A percentile compares a stretch with the other conserved stretches of the same genome.
Conservation (phyloP, 2,329 filamentous ascomycete genomes). For the Emergomyces pasteurianus region DNA sequence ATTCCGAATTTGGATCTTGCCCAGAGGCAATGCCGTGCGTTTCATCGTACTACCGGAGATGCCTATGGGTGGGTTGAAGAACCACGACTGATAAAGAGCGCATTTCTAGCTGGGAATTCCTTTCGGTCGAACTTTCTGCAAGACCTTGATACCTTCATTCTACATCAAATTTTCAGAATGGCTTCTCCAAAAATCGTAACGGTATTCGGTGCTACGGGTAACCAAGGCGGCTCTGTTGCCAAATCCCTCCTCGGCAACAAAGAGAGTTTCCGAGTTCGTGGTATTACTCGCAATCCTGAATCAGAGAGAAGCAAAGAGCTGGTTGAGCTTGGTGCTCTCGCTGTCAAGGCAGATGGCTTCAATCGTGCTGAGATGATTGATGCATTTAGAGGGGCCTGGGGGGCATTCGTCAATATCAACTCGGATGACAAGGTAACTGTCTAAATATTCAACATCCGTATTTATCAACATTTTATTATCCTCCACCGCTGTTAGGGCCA, state of each 20-base stretch:
- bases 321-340: conserved; percentile 13
- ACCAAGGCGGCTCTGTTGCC: conserved; percentile 1
- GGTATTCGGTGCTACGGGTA: conserved; percentile 13
- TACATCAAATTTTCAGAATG: background rate
- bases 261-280: background rate
- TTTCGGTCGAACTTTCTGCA: background rate
- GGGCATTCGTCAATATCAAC: conserved; percentile 16
- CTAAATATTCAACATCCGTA: background rate
- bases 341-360: conserved; percentile 16
- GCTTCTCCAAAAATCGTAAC: conserved; percentile 9
- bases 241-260: background rate
- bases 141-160: background rate
- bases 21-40: no score
- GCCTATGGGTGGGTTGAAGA: background rate
- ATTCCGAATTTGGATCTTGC: background rate
- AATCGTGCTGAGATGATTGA: conserved; percentile 12
- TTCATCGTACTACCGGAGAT: background rate
- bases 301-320: conserved; percentile 15
- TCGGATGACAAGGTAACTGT: conserved; percentile 4
- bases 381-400: conserved; percentile 15
- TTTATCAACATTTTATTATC: background rate
- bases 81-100: background rate
- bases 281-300: conserved; percentile 12
- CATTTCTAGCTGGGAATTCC: background rate
- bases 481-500: background rate